A percentile compares a stretch with the other conserved stretches of the same genome.
phyloP scores from a whole-genome alignment of 257 asterid species.

The Gardenia jasminoides region DNA sequence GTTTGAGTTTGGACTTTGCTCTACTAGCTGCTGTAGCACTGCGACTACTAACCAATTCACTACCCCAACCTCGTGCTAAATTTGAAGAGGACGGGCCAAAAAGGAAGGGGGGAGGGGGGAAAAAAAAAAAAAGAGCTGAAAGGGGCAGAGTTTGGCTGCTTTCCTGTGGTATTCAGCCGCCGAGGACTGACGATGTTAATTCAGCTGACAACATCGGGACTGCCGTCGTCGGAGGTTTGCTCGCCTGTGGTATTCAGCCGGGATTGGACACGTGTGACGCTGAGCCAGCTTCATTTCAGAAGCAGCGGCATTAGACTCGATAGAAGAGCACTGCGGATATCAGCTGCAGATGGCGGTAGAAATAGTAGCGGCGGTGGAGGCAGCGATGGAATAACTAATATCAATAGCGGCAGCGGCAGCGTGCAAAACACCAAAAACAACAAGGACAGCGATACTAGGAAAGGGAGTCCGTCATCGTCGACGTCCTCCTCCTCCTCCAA shows the following conservation, averaged over 20 bases:
- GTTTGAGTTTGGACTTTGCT: no score
- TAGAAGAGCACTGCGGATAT: conserved; percentile 16
- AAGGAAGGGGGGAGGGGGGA: not conserved
- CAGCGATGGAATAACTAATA: not conserved
- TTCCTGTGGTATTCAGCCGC: no score
- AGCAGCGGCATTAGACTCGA: not conserved
- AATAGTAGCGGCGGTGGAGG: conserved; percentile 14
- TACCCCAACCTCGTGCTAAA: not conserved
- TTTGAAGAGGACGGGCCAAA: no score
- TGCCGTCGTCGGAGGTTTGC: conserved; percentile 15
- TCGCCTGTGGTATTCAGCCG: conserved; percentile 6
- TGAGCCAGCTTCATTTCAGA: conserved; percentile 15
- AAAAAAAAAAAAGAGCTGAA: not conserved
- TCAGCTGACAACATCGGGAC: conserved; percentile 6
- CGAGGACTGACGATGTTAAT: not conserved
- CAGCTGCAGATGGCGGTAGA: conserved; percentile 26
- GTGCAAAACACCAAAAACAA: conserved; percentile 1
- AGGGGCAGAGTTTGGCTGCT: not conserved
- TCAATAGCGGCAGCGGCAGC: conserved; percentile 7
- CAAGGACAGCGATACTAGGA: conserved; percentile 33
- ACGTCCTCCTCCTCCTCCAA: conserved; percentile 64
- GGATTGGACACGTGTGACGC: not conserved
- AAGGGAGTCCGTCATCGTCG: conserved; percentile 25
- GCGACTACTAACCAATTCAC: no score
- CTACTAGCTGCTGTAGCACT: no score